A percentile compares a stretch with the other conserved stretches of the same genome.
Evolutionary conservation across 148 eudicot genomes (phyloP).

Genomic region (Suaeda aralocaspica): DNA sequence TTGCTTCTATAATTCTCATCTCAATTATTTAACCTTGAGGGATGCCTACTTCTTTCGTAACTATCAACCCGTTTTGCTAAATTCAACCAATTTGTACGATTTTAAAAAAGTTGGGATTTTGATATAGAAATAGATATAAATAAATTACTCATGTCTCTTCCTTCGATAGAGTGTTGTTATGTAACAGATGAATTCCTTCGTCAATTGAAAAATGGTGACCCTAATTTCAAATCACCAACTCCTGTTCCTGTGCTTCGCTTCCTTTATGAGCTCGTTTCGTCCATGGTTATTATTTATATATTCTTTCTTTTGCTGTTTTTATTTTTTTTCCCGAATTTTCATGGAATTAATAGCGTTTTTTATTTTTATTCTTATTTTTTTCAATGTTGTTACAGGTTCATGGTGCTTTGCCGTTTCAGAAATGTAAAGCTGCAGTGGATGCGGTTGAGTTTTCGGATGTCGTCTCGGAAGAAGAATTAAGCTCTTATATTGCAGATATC

Average conservation of each 20-base stretch:
- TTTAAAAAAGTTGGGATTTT: too few species aligned
- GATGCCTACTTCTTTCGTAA: too few species aligned
- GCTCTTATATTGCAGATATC: constrained; percentile 79
- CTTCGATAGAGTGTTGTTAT: constrained; percentile 43
- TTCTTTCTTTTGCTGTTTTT: not conserved
- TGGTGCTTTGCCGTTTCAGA: constrained; percentile 74
- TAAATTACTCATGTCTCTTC: not conserved
- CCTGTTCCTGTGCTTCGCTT: constrained; percentile 64
- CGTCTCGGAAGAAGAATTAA: constrained; percentile 47
- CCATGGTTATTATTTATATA: constrained; percentile 36
- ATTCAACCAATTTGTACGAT: too few species aligned
- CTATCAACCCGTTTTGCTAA: too few species aligned
- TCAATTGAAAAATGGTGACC: constrained; percentile 63
- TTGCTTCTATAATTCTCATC: too few species aligned
- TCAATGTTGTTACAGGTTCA: constrained; percentile 41
- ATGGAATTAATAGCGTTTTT: not conserved
- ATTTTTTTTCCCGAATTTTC: not conserved
- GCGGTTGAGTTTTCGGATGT: constrained; percentile 62
- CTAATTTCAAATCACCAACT: constrained; percentile 44
- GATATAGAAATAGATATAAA: too few species aligned
- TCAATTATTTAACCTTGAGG: too few species aligned
- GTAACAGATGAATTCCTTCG: constrained; percentile 59
- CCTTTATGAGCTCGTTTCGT: constrained; percentile 71
- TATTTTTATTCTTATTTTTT: not conserved
- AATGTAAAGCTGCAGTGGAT: constrained; percentile 80